Evolutionary conservation across 2,329 filamentous ascomycete genomes (phyloP).

Genomic region (Exophiala bonariae): DNA sequence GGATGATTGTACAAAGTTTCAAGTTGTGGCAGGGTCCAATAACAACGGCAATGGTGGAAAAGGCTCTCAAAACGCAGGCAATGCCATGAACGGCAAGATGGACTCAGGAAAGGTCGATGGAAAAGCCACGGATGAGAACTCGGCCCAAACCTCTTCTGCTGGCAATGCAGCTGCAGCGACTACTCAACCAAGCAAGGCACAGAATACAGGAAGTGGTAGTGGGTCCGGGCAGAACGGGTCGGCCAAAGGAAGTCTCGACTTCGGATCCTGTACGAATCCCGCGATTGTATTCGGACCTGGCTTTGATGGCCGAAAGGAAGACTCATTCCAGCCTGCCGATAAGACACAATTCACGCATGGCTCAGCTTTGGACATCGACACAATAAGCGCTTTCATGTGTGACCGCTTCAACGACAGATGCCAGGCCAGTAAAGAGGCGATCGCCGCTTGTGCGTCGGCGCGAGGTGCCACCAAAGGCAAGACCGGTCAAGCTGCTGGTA

Average conservation of each 20-base stretch:
- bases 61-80: constrained; percentile 50
- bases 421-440: constrained; percentile 31
- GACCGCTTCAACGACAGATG: constrained; percentile 40
- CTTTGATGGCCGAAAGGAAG: constrained; percentile 49
- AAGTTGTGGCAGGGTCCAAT: constrained; percentile 50
- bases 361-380: constrained; percentile 49
- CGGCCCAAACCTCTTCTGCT: constrained; percentile 36
- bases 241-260: constrained; percentile 31
- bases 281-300: constrained; percentile 50
- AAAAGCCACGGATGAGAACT: constrained; percentile 38
- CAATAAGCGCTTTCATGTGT: constrained; percentile 52
- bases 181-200: neutral
- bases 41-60: constrained; percentile 46
- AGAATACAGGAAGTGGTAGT: too few relatives aligned
- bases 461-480: constrained; percentile 11
- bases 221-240: too few relatives aligned
- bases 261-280: constrained; percentile 50
- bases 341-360: constrained; percentile 52
- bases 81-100: constrained; percentile 34
- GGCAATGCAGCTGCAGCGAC: constrained; percentile 51
- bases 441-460: constrained; percentile 9
- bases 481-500: constrained; percentile 14
- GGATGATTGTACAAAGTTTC: constrained; percentile 64
- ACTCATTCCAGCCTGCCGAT: constrained; percentile 46
- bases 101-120: constrained; percentile 31